phyloP scores from a whole-genome alignment of 1,139 yeast genomes.

The Suhomyces guaymorum region DNA sequence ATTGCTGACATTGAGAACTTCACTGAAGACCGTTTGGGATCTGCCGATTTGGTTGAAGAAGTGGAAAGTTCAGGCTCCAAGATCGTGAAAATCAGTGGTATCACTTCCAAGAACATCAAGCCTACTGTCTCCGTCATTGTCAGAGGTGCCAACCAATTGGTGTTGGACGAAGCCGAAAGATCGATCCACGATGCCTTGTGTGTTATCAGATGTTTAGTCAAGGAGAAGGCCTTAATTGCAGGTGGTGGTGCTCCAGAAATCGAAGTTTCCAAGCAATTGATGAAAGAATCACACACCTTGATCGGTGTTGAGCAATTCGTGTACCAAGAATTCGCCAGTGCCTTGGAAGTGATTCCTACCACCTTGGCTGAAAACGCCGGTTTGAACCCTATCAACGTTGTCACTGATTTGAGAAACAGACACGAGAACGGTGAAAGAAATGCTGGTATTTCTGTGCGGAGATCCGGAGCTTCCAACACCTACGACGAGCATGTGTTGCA shows the following conservation, averaged over 20 bases:
- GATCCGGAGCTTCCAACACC: conserved; percentile 91
- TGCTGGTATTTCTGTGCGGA: conserved; percentile 95
- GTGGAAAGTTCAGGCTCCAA: conserved; percentile 90
- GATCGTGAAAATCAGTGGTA: conserved; percentile 88
- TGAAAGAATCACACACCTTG: conserved; percentile 73
- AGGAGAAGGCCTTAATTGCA: conserved; percentile 91
- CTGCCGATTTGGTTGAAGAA: conserved; percentile 92
- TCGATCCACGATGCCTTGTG: conserved; percentile 96
- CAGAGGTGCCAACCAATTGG: conserved; percentile 90
- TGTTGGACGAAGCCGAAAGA: conserved; percentile 94
- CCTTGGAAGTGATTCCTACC: conserved; percentile 93
- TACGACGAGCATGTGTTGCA: conserved; percentile 93
- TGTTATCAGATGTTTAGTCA: conserved; percentile 92
- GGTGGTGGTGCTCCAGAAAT: conserved; percentile 99
- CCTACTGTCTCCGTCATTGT: conserved; percentile 90
- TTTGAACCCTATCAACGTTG: conserved; percentile 88
- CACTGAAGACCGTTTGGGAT: conserved; percentile 88
- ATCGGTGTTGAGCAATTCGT: conserved; percentile 94
- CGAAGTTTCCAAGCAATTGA: conserved; percentile 80
- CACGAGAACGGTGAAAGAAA: conserved; percentile 89
- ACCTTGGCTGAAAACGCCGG: conserved; percentile 99
- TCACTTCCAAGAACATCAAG: conserved; percentile 53
- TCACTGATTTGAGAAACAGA: conserved; percentile 88
- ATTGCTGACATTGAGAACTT: conserved; percentile 93
- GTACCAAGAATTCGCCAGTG: conserved; percentile 94